A percentile compares a stretch with the other conserved stretches of the same genome.
Evolutionary conservation across 2,329 filamentous ascomycete species (phyloP).

Genomic region (Dactylonectria macrodidyma): DNA sequence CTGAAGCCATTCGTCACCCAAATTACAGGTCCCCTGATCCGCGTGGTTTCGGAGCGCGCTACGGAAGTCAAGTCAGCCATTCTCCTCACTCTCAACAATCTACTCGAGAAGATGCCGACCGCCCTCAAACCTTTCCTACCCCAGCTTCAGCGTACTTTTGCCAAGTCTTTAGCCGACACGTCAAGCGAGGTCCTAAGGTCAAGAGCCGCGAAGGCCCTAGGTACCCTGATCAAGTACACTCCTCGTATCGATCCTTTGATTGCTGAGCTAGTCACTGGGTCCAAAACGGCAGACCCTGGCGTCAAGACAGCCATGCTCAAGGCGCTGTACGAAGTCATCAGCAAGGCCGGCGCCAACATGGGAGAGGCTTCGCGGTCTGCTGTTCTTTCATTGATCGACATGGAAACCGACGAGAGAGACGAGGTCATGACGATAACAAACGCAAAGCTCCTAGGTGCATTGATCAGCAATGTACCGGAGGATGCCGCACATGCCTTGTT

Average conservation of each 20-base stretch:
- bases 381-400: conserved; percentile 91
- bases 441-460: conserved; percentile 88
- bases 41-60: conserved; percentile 96
- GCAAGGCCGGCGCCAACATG: conserved; percentile 96
- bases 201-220: conserved; percentile 92
- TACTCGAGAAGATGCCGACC: conserved; percentile 95
- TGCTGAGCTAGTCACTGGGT: conserved; percentile 92
- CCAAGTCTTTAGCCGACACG: conserved; percentile 93
- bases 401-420: conserved; percentile 82
- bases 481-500: conserved; percentile 74
- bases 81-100: conserved; percentile 91
- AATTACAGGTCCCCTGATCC: conserved; percentile 96
- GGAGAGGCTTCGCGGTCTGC: conserved; percentile 88
- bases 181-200: conserved; percentile 90
- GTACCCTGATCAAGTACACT: conserved; percentile 95
- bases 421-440: conserved; percentile 89
- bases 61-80: conserved; percentile 97
- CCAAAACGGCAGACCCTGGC: conserved; percentile 86
- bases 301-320: conserved; percentile 98
- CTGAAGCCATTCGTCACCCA: conserved; percentile 97
- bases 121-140: conserved; percentile 97
- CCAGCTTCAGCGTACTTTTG: conserved; percentile 96
- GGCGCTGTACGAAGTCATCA: conserved; percentile 95
- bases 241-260: conserved; percentile 96
- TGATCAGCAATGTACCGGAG: conserved; percentile 87